Percentiles rank a stretch among this genome's conserved stretches.
Conservation (phyloP, 306 rosid species). For the Cucurbita moschata region DNA sequence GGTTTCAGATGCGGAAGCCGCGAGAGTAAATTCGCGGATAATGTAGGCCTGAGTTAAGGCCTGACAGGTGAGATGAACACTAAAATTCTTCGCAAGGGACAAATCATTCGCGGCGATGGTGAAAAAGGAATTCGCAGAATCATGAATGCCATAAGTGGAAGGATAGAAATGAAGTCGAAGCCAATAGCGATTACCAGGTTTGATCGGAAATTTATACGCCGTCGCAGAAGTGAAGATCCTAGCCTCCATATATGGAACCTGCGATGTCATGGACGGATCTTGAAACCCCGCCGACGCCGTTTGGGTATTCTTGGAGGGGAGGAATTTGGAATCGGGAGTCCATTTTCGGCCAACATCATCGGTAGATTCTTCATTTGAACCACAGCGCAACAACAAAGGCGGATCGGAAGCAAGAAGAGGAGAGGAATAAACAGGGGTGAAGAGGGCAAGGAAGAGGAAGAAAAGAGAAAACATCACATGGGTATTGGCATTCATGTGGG, state of each 20-base stretch:
- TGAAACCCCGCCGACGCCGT: conserved; percentile 19
- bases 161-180: conserved; percentile 41
- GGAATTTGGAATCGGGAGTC: conserved; percentile 20
- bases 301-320: conserved; percentile 8
- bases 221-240: conserved; percentile 25
- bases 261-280: conserved; percentile 28
- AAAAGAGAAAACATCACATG: conserved; percentile 3
- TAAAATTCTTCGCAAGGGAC: conserved; percentile 26
- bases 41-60: conserved; percentile 32
- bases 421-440: neutral
- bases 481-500: conserved; percentile 17
- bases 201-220: conserved; percentile 21
- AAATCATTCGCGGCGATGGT: conserved; percentile 19
- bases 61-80: conserved; percentile 24
- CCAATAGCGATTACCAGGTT: conserved; percentile 15
- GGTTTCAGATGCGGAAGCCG: conserved; percentile 3
- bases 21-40: conserved; percentile 21
- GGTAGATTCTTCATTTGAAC: conserved; percentile 8
- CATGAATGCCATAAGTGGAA: conserved; percentile 21
- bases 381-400: conserved; percentile 23
- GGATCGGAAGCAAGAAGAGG: neutral
- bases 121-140: conserved; percentile 21
- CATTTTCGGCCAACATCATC: conserved; percentile 28
- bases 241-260: conserved; percentile 31
- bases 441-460: conserved; percentile 1